Conservation (phyloP, 2,329 filamentous ascomycete genomes). For the Aspergillus fischeri region DNA sequence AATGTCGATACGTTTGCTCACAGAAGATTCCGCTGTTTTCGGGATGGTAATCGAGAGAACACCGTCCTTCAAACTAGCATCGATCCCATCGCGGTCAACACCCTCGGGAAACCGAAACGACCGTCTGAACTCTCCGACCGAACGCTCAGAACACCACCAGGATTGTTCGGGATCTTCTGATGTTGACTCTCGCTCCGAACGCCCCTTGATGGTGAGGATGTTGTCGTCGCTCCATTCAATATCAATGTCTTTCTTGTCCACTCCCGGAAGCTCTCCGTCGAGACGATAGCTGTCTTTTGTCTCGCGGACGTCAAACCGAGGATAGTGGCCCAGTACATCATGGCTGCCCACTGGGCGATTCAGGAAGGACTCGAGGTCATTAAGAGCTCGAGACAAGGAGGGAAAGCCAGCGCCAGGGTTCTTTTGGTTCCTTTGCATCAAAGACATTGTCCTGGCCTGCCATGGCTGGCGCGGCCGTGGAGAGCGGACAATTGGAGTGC, state of each 20-base stretch:
- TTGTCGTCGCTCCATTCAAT: conserved; percentile 46
- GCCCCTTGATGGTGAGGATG: conserved; percentile 45
- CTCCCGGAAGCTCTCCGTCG: conserved; percentile 47
- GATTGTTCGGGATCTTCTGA: neutral
- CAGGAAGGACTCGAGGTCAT: neutral
- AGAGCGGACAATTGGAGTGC: neutral
- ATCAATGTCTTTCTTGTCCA: conserved; percentile 43
- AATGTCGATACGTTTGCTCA: neutral
- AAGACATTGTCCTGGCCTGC: neutral
- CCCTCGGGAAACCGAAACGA: neutral
- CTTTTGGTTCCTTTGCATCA: neutral
- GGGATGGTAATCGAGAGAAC: neutral
- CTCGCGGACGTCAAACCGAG: conserved; percentile 46
- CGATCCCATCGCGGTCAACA: neutral
- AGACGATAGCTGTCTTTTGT: conserved; percentile 41
- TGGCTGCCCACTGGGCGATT: neutral
- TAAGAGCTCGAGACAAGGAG: neutral
- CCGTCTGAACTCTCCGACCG: neutral
- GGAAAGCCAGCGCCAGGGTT: neutral
- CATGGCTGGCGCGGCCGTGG: neutral
- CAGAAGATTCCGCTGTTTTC: neutral
- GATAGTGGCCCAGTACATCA: conserved; percentile 9
- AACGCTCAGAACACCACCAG: neutral
- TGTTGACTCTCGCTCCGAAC: conserved; percentile 30
- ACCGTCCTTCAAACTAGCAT: neutral